Evolutionary conservation across 148 eudicot species (phyloP).

Genomic region (Dianthus caryophyllus): DNA sequence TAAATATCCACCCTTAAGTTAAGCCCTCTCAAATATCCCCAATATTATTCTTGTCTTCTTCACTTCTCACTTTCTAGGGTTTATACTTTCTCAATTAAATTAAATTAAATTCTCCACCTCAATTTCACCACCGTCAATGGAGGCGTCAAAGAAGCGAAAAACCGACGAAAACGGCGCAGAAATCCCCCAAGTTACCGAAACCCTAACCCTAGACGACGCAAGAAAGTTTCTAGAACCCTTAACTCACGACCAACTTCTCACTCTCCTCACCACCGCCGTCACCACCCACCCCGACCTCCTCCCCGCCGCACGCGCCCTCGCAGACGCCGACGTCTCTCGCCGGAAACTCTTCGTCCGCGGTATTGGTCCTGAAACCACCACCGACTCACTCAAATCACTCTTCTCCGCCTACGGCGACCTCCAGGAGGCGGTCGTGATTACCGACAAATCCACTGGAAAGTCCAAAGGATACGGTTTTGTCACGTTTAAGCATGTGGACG

Average conservation of each 20-base stretch:
- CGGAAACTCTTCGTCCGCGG: constrained; percentile 89
- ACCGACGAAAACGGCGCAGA: constrained; percentile 65
- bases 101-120: too few relatives aligned
- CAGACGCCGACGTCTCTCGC: constrained; percentile 57
- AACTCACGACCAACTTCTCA: constrained; percentile 45
- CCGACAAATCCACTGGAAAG: constrained; percentile 58
- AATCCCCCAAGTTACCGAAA: constrained; percentile 11
- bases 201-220: constrained; percentile 48
- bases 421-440: constrained; percentile 71
- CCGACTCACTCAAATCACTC: constrained; percentile 44
- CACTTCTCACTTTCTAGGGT: constrained; percentile 1
- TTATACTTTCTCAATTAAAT: background rate
- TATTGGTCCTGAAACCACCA: constrained; percentile 61
- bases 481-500: constrained; percentile 68
- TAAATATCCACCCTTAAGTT: too few relatives aligned
- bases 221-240: constrained; percentile 57
- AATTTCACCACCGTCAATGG: constrained; percentile 26
- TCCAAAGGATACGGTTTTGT: constrained; percentile 88
- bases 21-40: background rate
- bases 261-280: constrained; percentile 49
- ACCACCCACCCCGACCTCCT: constrained; percentile 54
- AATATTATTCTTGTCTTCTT: too few relatives aligned
- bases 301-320: constrained; percentile 56
- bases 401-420: constrained; percentile 62
- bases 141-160: constrained; percentile 71